These are phyloP conservation scores for Globisporangium recalcitrans DNA, from an alignment of 352 stramenopile species.

Conservation along the genomic window DNA sequence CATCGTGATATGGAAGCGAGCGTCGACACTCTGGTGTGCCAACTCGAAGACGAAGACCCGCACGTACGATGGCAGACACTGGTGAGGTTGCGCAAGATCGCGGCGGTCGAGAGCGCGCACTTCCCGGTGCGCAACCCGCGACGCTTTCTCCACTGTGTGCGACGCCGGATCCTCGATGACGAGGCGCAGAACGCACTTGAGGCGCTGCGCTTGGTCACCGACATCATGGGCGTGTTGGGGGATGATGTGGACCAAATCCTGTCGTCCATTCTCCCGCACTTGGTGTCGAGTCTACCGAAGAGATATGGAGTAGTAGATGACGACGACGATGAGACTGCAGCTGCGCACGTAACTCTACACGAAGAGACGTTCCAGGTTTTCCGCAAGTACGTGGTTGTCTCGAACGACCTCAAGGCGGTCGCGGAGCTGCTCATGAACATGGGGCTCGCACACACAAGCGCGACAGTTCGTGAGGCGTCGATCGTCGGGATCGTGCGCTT, in stretches of 20 bases:
- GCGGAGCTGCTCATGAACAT: constrained; percentile 58
- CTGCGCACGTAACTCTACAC: constrained; percentile 21
- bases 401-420: constrained; percentile 54
- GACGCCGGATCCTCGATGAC: constrained; percentile 45
- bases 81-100: constrained; percentile 61
- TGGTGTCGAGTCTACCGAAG: constrained; percentile 39
- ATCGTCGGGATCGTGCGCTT: constrained; percentile 42
- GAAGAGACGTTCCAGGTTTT: constrained; percentile 65
- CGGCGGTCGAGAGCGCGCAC: constrained; percentile 50
- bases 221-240: constrained; percentile 60
- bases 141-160: constrained; percentile 67
- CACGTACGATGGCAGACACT: constrained; percentile 46
- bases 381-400: constrained; percentile 50
- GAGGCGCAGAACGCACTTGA: constrained; percentile 36
- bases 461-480: constrained; percentile 42
- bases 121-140: constrained; percentile 70
- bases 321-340: neutral
- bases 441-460: constrained; percentile 37
- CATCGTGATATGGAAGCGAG: constrained; percentile 35
- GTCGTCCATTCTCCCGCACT: constrained; percentile 58
- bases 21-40: constrained; percentile 72
- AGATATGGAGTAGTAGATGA: constrained; percentile 8
- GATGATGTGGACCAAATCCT: constrained; percentile 65
- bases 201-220: constrained; percentile 50
- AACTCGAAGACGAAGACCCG: constrained; percentile 71